phyloP scores from a whole-genome alignment of 805 yeast species.

The Candida nonsorbophila region DNA sequence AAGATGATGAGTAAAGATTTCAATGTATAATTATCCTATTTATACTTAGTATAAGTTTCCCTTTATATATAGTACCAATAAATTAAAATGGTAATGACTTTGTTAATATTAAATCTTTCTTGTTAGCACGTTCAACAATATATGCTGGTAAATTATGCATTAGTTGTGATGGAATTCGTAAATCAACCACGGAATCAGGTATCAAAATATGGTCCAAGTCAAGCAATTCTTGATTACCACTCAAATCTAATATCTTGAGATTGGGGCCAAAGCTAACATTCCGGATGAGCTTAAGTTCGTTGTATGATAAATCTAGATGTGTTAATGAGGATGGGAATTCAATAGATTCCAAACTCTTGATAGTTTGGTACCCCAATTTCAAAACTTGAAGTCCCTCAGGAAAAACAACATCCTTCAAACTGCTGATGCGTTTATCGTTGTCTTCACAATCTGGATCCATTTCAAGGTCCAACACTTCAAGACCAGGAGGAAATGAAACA shows the following conservation, averaged over 20 bases:
- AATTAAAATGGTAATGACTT: conserved; percentile 20
- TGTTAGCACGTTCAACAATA: conserved; percentile 36
- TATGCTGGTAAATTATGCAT: conserved; percentile 30
- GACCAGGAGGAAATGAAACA: conserved; percentile 32
- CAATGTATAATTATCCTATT: conserved; percentile 1
- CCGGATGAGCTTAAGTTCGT: conserved; percentile 32
- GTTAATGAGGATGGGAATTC: conserved; percentile 33
- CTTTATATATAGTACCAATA: conserved; percentile 1
- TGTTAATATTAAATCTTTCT: conserved; percentile 21
- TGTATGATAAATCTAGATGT: conserved; percentile 29
- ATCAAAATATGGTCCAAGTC: conserved; percentile 31
- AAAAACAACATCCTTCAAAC: conserved; percentile 35
- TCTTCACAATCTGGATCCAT: conserved; percentile 38
- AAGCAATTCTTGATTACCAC: conserved; percentile 37
- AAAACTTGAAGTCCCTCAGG: conserved; percentile 31
- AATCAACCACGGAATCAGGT: conserved; percentile 34
- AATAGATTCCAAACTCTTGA: conserved; percentile 30
- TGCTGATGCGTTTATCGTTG: conserved; percentile 36
- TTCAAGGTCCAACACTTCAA: conserved; percentile 36
- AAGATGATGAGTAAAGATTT: conserved; percentile 27
- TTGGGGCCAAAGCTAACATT: conserved; percentile 32
- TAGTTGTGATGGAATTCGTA: conserved; percentile 29
- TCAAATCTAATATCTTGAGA: conserved; percentile 29
- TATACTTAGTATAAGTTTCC: neutral
- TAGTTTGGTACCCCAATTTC: conserved; percentile 34